Conservation (phyloP, 2,329 filamentous ascomycete species). For the Xylaria multiplex region DNA sequence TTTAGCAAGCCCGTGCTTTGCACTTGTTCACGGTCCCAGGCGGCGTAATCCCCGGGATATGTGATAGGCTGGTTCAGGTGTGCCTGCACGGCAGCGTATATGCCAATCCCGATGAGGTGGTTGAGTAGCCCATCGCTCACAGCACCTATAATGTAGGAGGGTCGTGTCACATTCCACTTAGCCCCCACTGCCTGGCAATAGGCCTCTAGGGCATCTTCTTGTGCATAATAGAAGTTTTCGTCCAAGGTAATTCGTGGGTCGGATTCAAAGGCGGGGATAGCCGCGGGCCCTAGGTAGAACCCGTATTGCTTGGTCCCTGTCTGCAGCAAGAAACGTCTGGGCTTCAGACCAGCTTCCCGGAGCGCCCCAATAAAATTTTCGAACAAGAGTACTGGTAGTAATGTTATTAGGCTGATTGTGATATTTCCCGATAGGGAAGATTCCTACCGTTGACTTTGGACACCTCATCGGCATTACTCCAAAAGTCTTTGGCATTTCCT, state of each 20-base stretch:
- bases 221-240: constrained; percentile 15
- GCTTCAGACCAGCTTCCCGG: neutral
- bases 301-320: constrained; percentile 7
- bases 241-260: constrained; percentile 8
- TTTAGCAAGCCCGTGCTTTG: constrained; percentile 2
- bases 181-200: constrained; percentile 3
- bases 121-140: constrained; percentile 8
- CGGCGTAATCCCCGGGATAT: neutral
- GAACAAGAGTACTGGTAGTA: neutral
- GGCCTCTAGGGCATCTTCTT: neutral
- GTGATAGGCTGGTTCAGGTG: constrained; percentile 3
- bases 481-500: constrained; percentile 2
- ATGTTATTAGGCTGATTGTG: too few relatives aligned
- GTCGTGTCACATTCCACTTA: constrained; percentile 11
- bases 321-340: constrained; percentile 5
- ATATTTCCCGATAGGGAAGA: neutral
- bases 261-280: neutral
- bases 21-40: neutral
- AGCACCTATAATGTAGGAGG: constrained; percentile 12
- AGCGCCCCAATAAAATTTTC: constrained; percentile 4
- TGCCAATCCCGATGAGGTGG: neutral
- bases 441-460: constrained; percentile 10
- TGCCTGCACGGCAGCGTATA: constrained; percentile 9
- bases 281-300: constrained; percentile 6
- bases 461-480: constrained; percentile 4